These are phyloP conservation scores for Solanum hybrid DNA, from an alignment of 305 asterid genomes.

Conservation along the genomic window DNA sequence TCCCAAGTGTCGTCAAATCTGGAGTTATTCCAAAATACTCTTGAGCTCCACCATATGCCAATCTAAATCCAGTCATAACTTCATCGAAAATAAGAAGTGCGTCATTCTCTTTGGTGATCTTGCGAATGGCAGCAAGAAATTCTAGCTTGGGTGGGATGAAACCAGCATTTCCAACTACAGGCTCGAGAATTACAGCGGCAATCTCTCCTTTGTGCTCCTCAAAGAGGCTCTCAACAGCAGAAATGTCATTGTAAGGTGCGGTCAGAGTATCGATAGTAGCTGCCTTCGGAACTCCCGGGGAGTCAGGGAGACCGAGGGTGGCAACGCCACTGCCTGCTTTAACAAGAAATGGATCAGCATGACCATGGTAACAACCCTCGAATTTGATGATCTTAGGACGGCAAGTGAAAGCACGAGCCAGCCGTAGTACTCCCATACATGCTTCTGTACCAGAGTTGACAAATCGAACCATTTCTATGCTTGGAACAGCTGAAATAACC, in stretches of 20 bases:
- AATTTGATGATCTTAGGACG: constrained; percentile 75
- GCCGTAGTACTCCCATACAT: constrained; percentile 86
- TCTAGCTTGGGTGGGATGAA: constrained; percentile 75
- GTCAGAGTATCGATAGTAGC: constrained; percentile 70
- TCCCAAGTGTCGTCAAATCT: constrained; percentile 91
- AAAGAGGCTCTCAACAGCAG: constrained; percentile 57
- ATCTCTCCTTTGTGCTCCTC: constrained; percentile 68
- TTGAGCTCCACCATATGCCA: constrained; percentile 95
- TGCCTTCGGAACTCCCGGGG: constrained; percentile 90
- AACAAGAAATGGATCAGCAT: constrained; percentile 95
- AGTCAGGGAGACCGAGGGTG: constrained; percentile 92
- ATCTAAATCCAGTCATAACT: constrained; percentile 93
- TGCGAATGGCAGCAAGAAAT: constrained; percentile 51
- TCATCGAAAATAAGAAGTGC: constrained; percentile 82
- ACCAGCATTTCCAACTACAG: constrained; percentile 94
- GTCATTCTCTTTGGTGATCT: constrained; percentile 51
- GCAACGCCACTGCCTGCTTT: constrained; percentile 99
- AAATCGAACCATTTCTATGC: constrained; percentile 95
- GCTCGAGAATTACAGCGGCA: constrained; percentile 78
- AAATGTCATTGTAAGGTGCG: constrained; percentile 69
- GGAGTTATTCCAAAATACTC: constrained; percentile 90
- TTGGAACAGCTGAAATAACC: constrained; percentile 94
- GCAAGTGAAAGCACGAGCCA: constrained; percentile 93
- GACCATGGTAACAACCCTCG: constrained; percentile 99
- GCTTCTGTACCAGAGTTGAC: constrained; percentile 99